Evolutionary conservation across 768 basidiomycete genomes (phyloP).

Genomic region (Panaeolus papilionaceus): DNA sequence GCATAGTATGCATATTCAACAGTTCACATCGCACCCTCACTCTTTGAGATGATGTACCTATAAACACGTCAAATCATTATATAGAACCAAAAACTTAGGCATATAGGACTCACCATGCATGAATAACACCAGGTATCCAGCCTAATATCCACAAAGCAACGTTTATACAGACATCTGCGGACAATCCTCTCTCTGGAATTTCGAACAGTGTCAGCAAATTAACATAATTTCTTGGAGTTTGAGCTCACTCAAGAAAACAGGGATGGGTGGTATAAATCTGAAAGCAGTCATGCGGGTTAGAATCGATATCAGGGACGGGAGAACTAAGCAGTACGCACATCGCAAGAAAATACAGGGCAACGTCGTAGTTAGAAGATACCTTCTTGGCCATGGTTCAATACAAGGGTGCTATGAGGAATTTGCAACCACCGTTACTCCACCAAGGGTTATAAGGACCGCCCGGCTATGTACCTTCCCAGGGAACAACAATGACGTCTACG

Average conservation of each 20-base stretch:
- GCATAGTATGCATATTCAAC: background rate
- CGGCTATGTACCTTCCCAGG: background rate
- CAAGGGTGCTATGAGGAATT: background rate
- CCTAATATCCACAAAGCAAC: conserved; percentile 42
- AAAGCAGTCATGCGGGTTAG: conserved; percentile 5
- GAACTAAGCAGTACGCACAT: conserved; percentile 26
- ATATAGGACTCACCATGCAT: conserved; percentile 47
- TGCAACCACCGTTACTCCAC: background rate
- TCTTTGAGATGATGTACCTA: conserved; percentile 34
- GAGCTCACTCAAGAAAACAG: conserved; percentile 31
- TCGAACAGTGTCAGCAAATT: background rate
- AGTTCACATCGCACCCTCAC: conserved; percentile 32
- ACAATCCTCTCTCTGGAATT: conserved; percentile 26
- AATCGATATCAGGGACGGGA: background rate
- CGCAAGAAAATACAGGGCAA: conserved; percentile 33
- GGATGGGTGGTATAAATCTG: conserved; percentile 31
- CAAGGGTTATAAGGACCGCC: background rate
- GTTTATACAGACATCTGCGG: conserved; percentile 38
- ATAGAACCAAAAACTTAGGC: background rate
- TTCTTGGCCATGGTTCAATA: background rate
- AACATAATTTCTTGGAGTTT: background rate
- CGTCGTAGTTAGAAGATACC: conserved; percentile 16
- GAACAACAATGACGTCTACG: background rate
- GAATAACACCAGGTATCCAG: conserved; percentile 59
- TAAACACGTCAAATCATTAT: background rate